Evolutionary conservation across 352 stramenopile species (phyloP).

Genomic region (Pythium brachiatum): DNA sequence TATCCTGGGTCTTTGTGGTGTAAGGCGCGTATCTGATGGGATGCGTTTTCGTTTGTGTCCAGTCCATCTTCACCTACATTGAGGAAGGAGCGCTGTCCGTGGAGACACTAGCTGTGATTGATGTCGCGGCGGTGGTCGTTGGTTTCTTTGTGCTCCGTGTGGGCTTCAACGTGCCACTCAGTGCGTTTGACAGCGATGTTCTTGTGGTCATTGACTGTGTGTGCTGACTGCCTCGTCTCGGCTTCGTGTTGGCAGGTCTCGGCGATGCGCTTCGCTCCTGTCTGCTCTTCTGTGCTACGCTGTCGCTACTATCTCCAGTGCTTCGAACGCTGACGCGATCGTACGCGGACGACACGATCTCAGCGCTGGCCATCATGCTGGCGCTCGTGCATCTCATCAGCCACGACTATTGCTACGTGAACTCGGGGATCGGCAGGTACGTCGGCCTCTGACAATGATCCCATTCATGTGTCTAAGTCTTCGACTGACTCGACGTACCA

Average conservation of each 20-base stretch:
- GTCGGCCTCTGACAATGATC: too few species aligned
- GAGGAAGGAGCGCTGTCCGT: slow-evolving; percentile 54
- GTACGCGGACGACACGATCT: slow-evolving; percentile 92
- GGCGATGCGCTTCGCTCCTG: slow-evolving; percentile 60
- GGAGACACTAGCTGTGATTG: slow-evolving; percentile 48
- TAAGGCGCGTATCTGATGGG: background rate
- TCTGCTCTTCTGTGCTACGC: slow-evolving; percentile 76
- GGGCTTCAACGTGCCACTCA: slow-evolving; percentile 34
- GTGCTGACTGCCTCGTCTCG: background rate
- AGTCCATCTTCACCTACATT: slow-evolving; percentile 79
- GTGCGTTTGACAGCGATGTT: too few species aligned
- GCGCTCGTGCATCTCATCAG: slow-evolving; percentile 85
- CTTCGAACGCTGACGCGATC: slow-evolving; percentile 89
- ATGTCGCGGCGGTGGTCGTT: slow-evolving; percentile 49
- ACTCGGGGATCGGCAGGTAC: slow-evolving; percentile 71
- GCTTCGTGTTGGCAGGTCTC: slow-evolving; percentile 28
- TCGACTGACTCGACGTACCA: too few species aligned
- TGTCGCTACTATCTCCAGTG: slow-evolving; percentile 87
- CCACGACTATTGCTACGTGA: slow-evolving; percentile 90
- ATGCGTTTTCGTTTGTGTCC: background rate
- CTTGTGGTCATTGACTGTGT: background rate
- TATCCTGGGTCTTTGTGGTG: background rate
- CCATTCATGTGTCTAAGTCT: too few species aligned
- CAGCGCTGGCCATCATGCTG: slow-evolving; percentile 73
- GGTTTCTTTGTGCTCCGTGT: slow-evolving; percentile 58